phyloP scores from a whole-genome alignment of 805 yeast genomes.

The Yarrowia deformans region DNA sequence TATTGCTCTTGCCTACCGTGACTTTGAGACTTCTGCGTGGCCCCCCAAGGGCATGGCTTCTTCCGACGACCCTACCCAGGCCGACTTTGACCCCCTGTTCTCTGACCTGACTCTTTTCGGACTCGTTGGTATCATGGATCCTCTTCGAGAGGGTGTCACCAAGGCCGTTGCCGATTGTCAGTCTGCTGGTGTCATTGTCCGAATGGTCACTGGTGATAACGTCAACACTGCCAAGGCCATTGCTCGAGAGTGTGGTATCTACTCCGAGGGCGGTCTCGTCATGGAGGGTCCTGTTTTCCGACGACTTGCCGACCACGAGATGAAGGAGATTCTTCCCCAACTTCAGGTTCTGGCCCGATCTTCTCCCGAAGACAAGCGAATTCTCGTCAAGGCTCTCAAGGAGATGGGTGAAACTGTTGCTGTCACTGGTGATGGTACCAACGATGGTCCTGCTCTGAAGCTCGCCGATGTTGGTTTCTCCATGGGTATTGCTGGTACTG shows the following conservation, averaged over 20 bases:
- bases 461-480: slow-evolving; percentile 98
- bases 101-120: slow-evolving; percentile 63
- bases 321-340: slow-evolving; percentile 69
- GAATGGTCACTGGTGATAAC: slow-evolving; percentile 99
- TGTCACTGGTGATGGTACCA: slow-evolving; percentile 99
- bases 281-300: slow-evolving; percentile 96
- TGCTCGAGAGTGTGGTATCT: slow-evolving; percentile 83
- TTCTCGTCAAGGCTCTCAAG: slow-evolving; percentile 81
- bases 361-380: slow-evolving; percentile 92
- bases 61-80: slow-evolving; percentile 41
- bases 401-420: slow-evolving; percentile 92
- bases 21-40: slow-evolving; percentile 53
- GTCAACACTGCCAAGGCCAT: slow-evolving; percentile 90
- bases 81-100: slow-evolving; percentile 44
- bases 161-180: slow-evolving; percentile 87
- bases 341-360: slow-evolving; percentile 90
- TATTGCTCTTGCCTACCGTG: slow-evolving; percentile 83
- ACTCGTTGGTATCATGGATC: slow-evolving; percentile 94
- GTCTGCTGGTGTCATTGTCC: slow-evolving; percentile 89
- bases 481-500: slow-evolving; percentile 98
- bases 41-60: slow-evolving; percentile 31
- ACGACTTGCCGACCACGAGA: slow-evolving; percentile 63
- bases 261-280: slow-evolving; percentile 63
- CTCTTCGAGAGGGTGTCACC: slow-evolving; percentile 87
- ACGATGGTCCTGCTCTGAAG: slow-evolving; percentile 97